These are phyloP conservation scores for Umbelopsis sp. DNA, from an alignment of 192 early-diverging fungal species.

Conservation along the genomic window DNA sequence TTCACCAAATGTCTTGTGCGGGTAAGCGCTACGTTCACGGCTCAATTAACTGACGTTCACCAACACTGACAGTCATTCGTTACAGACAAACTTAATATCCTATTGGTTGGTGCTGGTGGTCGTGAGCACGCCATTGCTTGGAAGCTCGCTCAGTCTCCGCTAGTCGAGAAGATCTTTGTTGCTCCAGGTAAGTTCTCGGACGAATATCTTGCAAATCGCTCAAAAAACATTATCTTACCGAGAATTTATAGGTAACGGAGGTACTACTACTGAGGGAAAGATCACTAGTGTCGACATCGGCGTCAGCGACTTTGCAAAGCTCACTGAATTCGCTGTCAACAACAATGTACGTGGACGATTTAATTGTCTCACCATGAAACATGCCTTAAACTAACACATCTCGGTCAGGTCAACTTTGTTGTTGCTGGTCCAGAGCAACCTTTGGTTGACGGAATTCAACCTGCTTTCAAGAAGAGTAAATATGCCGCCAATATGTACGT, in stretches of 20 bases:
- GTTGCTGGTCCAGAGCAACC: slow-evolving; percentile 97
- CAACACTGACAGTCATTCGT: background rate
- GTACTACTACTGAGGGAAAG: slow-evolving; percentile 77
- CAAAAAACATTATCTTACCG: background rate
- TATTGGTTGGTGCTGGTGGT: slow-evolving; percentile 93
- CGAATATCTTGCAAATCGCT: slow-evolving; percentile 4
- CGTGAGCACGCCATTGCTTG: slow-evolving; percentile 96
- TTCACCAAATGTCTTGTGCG: slow-evolving; percentile 12
- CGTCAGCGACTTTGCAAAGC: slow-evolving; percentile 68
- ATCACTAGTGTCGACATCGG: slow-evolving; percentile 82
- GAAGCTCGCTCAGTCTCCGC: slow-evolving; percentile 79
- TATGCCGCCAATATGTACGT: slow-evolving; percentile 37
- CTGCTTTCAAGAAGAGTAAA: slow-evolving; percentile 78
- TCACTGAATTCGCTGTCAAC: slow-evolving; percentile 79
- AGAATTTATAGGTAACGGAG: slow-evolving; percentile 81
- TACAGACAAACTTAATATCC: slow-evolving; percentile 64
- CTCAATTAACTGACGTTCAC: background rate
- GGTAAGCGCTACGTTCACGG: background rate
- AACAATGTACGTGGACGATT: slow-evolving; percentile 59
- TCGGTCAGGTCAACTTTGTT: slow-evolving; percentile 72
- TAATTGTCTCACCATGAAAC: background rate
- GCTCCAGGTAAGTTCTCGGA: slow-evolving; percentile 72
- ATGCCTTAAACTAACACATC: background rate
- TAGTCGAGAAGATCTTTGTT: slow-evolving; percentile 84
- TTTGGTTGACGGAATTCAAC: slow-evolving; percentile 88